A percentile compares a stretch with the other conserved stretches of the same genome.
phyloP scores from a whole-genome alignment of 2,329 filamentous ascomycete genomes.

The Gyromitra esculenta region DNA sequence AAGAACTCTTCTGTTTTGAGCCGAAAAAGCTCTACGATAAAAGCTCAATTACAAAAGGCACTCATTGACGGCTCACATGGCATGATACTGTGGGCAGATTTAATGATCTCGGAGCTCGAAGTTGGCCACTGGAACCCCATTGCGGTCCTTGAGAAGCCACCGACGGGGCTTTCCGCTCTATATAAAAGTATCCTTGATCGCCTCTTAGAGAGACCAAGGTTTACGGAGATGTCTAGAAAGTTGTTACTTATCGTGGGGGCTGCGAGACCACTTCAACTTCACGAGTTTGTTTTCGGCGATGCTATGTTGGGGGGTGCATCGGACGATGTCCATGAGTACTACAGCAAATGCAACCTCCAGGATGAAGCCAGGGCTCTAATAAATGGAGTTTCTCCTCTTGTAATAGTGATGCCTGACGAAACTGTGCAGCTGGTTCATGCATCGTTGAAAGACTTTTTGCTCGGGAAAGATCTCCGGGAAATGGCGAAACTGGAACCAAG shows the following conservation, averaged over 20 bases:
- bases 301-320: slow-evolving; percentile 15
- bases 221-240: neutral
- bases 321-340: slow-evolving; percentile 27
- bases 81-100: slow-evolving; percentile 35
- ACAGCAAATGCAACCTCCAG: neutral
- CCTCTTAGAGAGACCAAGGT: neutral
- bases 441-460: slow-evolving; percentile 36
- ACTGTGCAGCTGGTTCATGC: slow-evolving; percentile 37
- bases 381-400: slow-evolving; percentile 15
- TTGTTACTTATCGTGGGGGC: slow-evolving; percentile 11
- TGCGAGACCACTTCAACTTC: slow-evolving; percentile 13
- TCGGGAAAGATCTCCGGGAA: neutral
- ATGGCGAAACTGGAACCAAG: neutral
- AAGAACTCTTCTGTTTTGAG: neutral
- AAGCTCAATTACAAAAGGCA: neutral
- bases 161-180: slow-evolving; percentile 3
- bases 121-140: slow-evolving; percentile 3
- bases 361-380: slow-evolving; percentile 8
- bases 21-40: neutral
- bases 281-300: slow-evolving; percentile 26
- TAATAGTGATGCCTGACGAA: slow-evolving; percentile 22
- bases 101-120: slow-evolving; percentile 35
- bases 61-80: slow-evolving; percentile 12
- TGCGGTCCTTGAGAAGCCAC: slow-evolving; percentile 15
- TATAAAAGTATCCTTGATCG: slow-evolving; percentile 24